Conservation (phyloP, 2,329 filamentous ascomycete species). For the Colletotrichum gloeosporioides region DNA sequence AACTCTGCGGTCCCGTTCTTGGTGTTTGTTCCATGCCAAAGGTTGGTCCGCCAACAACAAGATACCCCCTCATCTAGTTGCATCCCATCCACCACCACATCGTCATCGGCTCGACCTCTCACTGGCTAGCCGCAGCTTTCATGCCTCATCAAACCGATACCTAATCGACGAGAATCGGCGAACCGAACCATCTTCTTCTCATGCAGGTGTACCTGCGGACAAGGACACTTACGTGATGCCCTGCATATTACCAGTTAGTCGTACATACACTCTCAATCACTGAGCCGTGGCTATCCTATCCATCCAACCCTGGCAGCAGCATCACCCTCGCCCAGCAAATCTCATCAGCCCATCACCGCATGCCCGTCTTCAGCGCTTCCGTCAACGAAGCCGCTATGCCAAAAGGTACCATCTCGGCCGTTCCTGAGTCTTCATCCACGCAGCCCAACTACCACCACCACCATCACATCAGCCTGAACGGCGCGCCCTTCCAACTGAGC, state of each 20-base stretch:
- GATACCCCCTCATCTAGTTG: background rate
- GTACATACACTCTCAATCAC: background rate
- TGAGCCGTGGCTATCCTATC: background rate
- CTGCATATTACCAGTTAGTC: background rate
- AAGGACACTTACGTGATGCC: background rate
- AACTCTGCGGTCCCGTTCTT: background rate
- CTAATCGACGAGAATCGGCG: background rate
- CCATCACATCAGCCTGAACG: conserved; percentile 15
- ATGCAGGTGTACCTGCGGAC: background rate
- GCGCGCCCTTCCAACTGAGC: background rate
- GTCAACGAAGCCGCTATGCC: background rate
- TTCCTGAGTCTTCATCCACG: background rate
- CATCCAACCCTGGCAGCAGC: background rate
- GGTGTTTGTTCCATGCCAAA: background rate
- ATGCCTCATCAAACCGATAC: background rate
- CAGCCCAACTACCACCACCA: background rate
- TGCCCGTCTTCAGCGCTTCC: background rate
- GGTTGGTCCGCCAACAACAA: background rate
- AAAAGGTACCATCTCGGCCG: background rate
- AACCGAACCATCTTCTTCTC: background rate
- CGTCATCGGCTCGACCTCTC: background rate
- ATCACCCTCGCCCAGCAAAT: background rate
- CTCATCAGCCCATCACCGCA: background rate
- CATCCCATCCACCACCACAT: background rate
- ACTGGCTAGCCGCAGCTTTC: background rate